Base-by-base conservation (phyloP, 352 stramenopile genomes). In the Plasmopara halstedii region DNA sequence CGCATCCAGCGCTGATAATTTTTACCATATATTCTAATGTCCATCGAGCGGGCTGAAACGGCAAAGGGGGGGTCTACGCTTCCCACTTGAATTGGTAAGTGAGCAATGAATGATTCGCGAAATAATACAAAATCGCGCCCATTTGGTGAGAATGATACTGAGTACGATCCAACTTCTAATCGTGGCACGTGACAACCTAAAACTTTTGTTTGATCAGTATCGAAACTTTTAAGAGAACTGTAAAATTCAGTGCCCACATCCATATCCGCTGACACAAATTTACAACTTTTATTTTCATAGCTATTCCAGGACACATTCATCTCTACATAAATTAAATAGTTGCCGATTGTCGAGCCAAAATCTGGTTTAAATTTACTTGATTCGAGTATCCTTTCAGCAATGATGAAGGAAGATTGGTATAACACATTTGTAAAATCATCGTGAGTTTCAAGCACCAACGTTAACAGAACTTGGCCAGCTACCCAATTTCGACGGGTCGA, bases 1-100 rank as follows among this genome's bases (percentile, higher is more conserved):
- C 46, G 42, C 64, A 79, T 73, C 62, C 58, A 72, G 6, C 40
- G 50, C 19, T 73, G 34, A n/a, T 76, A 79, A 2, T 62, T 58
- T 21, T 44, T 47, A 3, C 68, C 68, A 2, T n/a, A 43, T 15
- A 76, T 29, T 3, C 20, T 50, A 6, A 78, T n/a, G 1, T 49
- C 22, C 3, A 53, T 42, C 37, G 47, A 51, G 7, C 42, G 48
- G 7, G 22, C 42, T 29, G 53, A 44, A 5, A 62, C 31, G 14
- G 52, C 51, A 50, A 55, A 61, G 4, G 32, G 9, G 21, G 67
- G 61, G 13, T 44, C 19, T 4, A 73, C 43, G 9, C 29, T 34
- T 14, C 46, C 11, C 13, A 71, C 8, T 3, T 46, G 33, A 15
- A 72, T 42, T 1, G 62, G 55, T 1, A 40, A 22, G 37, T 79